phyloP scores from a whole-genome alignment of 352 stramenopile genomes.

The Phytophthora foliorum region DNA sequence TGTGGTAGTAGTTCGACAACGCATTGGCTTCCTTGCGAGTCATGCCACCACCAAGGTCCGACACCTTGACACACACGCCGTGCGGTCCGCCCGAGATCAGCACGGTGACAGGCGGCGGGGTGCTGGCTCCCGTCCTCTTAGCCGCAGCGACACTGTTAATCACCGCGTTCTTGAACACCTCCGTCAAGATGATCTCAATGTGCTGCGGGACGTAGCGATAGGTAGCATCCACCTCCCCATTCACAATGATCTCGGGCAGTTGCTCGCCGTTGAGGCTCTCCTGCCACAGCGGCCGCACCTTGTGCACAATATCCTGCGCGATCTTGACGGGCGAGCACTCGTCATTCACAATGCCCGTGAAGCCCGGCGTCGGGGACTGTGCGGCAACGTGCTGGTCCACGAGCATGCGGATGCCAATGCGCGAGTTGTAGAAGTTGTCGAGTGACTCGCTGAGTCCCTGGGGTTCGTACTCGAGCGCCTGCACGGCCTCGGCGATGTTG shows the following conservation, averaged over 20 bases:
- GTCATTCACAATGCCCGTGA: conserved; percentile 73
- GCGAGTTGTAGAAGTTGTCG: conserved; percentile 87
- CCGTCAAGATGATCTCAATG: conserved; percentile 84
- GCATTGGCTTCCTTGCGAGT: conserved; percentile 78
- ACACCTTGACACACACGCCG: conserved; percentile 86
- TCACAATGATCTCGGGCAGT: conserved; percentile 69
- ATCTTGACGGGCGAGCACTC: conserved; percentile 77
- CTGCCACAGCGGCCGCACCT: conserved; percentile 67
- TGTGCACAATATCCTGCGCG: conserved; percentile 60
- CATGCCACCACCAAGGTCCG: conserved; percentile 78
- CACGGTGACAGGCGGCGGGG: conserved; percentile 66
- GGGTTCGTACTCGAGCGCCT: conserved; percentile 64
- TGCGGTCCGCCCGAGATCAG: conserved; percentile 72
- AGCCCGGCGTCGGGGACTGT: conserved; percentile 64
- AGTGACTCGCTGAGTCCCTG: conserved; percentile 69
- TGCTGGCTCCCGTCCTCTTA: conserved; percentile 27
- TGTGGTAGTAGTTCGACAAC: conserved; percentile 72
- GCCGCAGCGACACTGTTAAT: conserved; percentile 68
- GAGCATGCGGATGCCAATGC: conserved; percentile 87
- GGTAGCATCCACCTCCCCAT: conserved; percentile 58
- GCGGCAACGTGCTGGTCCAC: conserved; percentile 83
- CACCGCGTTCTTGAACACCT: conserved; percentile 86
- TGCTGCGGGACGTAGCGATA: conserved; percentile 88
- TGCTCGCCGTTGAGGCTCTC: conserved; percentile 52
- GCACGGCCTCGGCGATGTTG: conserved; percentile 71